Percentiles rank a stretch among this genome's conserved stretches.
These are phyloP conservation scores for Naegleria gruberi DNA, from an alignment of 208 protist genomes.

Conservation along the genomic window DNA sequence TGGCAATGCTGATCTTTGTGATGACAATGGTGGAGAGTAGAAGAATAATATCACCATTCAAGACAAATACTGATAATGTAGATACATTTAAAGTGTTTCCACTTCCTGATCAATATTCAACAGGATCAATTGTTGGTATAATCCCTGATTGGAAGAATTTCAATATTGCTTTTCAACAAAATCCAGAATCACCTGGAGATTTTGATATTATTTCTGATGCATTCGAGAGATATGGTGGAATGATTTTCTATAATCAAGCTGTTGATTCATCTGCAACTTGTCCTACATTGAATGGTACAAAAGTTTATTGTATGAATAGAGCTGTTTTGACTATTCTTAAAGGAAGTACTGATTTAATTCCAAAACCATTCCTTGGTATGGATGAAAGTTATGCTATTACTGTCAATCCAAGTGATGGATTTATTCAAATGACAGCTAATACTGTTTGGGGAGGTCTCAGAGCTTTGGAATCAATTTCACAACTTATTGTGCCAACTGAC, in stretches of 20 bases:
- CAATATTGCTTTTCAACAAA: neutral
- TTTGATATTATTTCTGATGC: neutral
- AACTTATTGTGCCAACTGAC: slow-evolving; percentile 31
- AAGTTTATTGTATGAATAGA: neutral
- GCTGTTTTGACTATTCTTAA: neutral
- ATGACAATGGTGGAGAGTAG: too few species aligned
- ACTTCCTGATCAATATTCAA: neutral
- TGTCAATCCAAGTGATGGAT: neutral
- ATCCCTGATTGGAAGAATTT: neutral
- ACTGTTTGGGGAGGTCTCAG: slow-evolving; percentile 40
- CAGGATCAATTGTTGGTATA: neutral
- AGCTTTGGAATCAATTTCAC: slow-evolving; percentile 44
- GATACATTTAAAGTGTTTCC: neutral
- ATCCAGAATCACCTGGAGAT: neutral
- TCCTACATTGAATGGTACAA: neutral
- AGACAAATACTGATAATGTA: too few species aligned
- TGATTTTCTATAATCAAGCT: neutral
- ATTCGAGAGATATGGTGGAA: neutral
- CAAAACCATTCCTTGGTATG: neutral
- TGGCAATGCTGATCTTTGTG: too few species aligned
- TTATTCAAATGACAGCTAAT: slow-evolving; percentile 26
- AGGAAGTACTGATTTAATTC: neutral
- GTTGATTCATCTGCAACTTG: neutral
- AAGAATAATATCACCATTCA: too few species aligned
- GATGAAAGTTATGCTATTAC: slow-evolving; percentile 12